phyloP scores from a whole-genome alignment of 2,329 filamentous ascomycete genomes.

The Penicillium psychrosexuale region DNA sequence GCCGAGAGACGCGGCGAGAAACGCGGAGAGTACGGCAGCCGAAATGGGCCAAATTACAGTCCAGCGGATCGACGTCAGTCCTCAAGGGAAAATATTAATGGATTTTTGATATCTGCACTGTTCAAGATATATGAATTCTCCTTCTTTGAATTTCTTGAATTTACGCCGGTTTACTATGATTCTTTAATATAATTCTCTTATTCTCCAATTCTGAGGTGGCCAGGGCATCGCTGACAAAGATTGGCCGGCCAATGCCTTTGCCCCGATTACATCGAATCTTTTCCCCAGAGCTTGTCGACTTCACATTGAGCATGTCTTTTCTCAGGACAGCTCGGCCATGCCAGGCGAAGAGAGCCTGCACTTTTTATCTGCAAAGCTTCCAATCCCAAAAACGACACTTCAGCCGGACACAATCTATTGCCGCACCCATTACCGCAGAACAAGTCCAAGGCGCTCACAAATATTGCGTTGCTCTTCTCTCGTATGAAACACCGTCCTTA shows the following conservation, averaged over 20 bases:
- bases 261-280: slow-evolving; percentile 18
- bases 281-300: slow-evolving; percentile 5
- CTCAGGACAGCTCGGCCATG: slow-evolving; percentile 21
- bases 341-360: slow-evolving; percentile 16
- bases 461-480: slow-evolving; percentile 59
- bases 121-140: not conserved
- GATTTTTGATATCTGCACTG: not conserved
- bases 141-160: not conserved
- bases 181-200: not conserved
- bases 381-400: slow-evolving; percentile 23
- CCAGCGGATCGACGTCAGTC: slow-evolving; percentile 29
- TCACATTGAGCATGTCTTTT: slow-evolving; percentile 18
- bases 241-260: slow-evolving; percentile 18
- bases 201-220: not conserved
- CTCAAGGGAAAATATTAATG: slow-evolving; percentile 6
- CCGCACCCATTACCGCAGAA: slow-evolving; percentile 25
- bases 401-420: slow-evolving; percentile 19
- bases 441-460: slow-evolving; percentile 55
- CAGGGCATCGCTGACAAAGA: slow-evolving; percentile 9
- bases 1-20: slow-evolving; percentile 34
- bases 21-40: too few species aligned
- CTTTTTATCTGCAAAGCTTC: not conserved
- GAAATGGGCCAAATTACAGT: not conserved
- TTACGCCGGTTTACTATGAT: not conserved
- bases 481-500: slow-evolving; percentile 35